phyloP scores from a whole-genome alignment of 192 early-diverging fungal genomes.

The Coemansia sp. region DNA sequence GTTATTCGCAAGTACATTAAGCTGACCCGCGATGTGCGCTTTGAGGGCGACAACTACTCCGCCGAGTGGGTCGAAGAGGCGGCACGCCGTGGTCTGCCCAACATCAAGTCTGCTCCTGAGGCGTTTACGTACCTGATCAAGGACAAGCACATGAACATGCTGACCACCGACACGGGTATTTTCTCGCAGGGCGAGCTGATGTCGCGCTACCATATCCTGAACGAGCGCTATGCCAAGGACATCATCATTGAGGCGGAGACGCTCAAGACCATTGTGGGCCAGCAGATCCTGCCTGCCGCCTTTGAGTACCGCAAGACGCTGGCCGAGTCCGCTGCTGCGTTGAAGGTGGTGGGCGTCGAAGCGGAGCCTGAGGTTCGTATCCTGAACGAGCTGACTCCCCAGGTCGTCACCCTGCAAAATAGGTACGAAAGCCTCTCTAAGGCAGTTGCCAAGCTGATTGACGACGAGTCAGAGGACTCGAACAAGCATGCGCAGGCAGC shows the following conservation, averaged over 20 bases:
- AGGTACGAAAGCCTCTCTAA: constrained; percentile 56
- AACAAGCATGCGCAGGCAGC: constrained; percentile 68
- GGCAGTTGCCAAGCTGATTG: constrained; percentile 56
- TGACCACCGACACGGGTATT: constrained; percentile 74
- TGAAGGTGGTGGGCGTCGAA: constrained; percentile 61
- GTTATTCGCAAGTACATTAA: constrained; percentile 84
- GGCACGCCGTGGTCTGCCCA: constrained; percentile 90
- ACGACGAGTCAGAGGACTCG: constrained; percentile 52
- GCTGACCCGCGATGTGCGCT: constrained; percentile 71
- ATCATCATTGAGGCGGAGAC: constrained; percentile 90
- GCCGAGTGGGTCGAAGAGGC: constrained; percentile 92
- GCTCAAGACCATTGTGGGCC: constrained; percentile 72
- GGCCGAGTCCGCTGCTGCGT: constrained; percentile 73
- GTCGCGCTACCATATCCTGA: constrained; percentile 93
- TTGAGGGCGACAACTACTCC: constrained; percentile 98
- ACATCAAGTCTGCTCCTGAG: constrained; percentile 86
- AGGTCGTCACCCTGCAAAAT: constrained; percentile 59
- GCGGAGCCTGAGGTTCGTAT: constrained; percentile 66
- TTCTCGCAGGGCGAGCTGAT: constrained; percentile 83
- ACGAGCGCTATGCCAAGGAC: constrained; percentile 98
- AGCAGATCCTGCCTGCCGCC: constrained; percentile 84
- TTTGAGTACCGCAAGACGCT: constrained; percentile 86
- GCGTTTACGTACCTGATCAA: constrained; percentile 83
- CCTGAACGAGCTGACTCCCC: constrained; percentile 66
- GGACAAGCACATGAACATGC: constrained; percentile 67